Conservation (phyloP, 164 flowering plant genomes). For the Dillenia suffruticosa region DNA sequence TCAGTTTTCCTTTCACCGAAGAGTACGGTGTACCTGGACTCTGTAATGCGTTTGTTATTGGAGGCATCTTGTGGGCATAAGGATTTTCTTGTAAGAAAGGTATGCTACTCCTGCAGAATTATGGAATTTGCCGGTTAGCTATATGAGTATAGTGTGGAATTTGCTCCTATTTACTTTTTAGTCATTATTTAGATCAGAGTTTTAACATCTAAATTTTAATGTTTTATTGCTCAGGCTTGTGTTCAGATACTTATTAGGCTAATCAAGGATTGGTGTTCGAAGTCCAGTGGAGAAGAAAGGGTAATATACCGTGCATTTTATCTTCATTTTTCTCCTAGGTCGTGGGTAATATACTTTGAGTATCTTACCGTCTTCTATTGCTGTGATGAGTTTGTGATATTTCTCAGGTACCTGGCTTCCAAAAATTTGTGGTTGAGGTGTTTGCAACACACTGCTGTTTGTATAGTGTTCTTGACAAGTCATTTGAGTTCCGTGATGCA, state of each 20-base stretch:
- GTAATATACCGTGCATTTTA: conserved; percentile 22
- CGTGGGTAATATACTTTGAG: too few relatives aligned
- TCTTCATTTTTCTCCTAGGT: not conserved
- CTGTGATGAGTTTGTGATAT: conserved; percentile 2
- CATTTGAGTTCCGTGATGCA: conserved; percentile 90
- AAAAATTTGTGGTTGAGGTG: conserved; percentile 58
- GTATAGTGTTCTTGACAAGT: conserved; percentile 92
- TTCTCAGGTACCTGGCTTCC: conserved; percentile 91
- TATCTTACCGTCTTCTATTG: too few relatives aligned
- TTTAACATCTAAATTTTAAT: conserved; percentile 7
- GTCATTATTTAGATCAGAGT: too few relatives aligned
- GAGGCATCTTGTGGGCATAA: conserved; percentile 71
- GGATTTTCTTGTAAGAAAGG: conserved; percentile 83
- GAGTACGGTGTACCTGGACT: conserved; percentile 61
- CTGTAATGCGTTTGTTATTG: conserved; percentile 75
- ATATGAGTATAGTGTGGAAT: too few relatives aligned
- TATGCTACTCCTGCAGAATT: conserved; percentile 11
- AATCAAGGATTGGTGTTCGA: conserved; percentile 88
- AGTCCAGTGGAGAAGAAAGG: conserved; percentile 69
- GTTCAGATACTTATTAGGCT: conserved; percentile 86
- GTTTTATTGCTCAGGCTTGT: conserved; percentile 54
- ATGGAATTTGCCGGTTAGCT: too few relatives aligned
- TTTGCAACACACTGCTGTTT: conserved; percentile 90
- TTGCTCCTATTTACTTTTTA: too few relatives aligned
- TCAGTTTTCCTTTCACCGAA: conserved; percentile 74